phyloP scores from a whole-genome alignment of 192 early-diverging fungal genomes.

The Coemansia sp. region DNA sequence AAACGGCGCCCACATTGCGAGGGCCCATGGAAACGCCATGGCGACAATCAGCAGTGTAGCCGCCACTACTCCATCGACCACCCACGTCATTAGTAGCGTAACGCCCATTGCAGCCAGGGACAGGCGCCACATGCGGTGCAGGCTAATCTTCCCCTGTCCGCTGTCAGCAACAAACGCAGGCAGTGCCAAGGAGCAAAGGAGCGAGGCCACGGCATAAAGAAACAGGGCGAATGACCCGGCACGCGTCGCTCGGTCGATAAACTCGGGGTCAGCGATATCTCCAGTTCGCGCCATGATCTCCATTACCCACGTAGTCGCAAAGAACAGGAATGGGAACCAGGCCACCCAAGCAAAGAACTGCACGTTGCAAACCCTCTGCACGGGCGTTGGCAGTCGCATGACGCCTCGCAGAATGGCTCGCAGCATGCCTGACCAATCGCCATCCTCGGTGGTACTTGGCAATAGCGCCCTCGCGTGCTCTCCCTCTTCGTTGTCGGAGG shows the following conservation, averaged over 20 bases:
- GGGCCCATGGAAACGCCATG: conserved; percentile 86
- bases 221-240: conserved; percentile 89
- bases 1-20: conserved; percentile 92
- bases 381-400: conserved; percentile 64
- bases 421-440: conserved; percentile 34
- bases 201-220: conserved; percentile 76
- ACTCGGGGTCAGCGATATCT: conserved; percentile 33
- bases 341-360: conserved; percentile 98
- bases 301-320: conserved; percentile 64
- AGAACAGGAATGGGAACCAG: conserved; percentile 99
- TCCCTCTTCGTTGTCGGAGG: background rate
- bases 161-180: conserved; percentile 38
- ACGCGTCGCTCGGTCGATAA: conserved; percentile 67
- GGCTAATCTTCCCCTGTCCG: background rate
- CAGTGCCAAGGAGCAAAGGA: conserved; percentile 51
- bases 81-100: conserved; percentile 68
- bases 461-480: background rate
- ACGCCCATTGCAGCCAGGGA: conserved; percentile 70
- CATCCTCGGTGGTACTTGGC: too few relatives aligned
- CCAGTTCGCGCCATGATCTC: conserved; percentile 38
- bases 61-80: conserved; percentile 59
- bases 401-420: conserved; percentile 29
- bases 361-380: conserved; percentile 85
- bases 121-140: conserved; percentile 82
- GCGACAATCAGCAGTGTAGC: conserved; percentile 73